Evolutionary conservation across 495 filamentous ascomycete genomes (phyloP), one percentile per base, ranked within the genome.

Genomic region (Pseudevernia furfuracea): DNA sequence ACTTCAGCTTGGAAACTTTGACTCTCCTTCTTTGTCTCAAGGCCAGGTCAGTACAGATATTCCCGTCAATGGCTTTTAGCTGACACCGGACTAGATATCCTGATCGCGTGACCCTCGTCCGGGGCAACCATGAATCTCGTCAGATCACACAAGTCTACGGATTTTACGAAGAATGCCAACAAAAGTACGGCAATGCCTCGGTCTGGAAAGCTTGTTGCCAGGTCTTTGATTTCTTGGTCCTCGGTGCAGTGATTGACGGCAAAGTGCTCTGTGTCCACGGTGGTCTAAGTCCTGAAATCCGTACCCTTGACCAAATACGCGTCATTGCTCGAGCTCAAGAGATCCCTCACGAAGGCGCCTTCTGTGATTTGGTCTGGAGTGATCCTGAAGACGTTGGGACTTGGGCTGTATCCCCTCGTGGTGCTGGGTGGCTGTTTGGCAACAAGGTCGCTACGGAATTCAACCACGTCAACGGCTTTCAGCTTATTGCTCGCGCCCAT

Each of bases 171-270:
- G 94, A 98, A 72, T 98, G 94, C 75, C 89, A 96, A 71, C 88
- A 90, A 69, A 98, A 98, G 72, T 98, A 98, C 71, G 93, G 93
- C 63, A 97, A 96, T 73, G 94, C 94, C 9, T 96, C 91, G 12
- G 94, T 98, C 25, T 98, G 94, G 94, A 98, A 98, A 76, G 90
- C 92, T 0, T 98, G 94, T 77, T 98, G 94, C 70, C 95, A 97
- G 76, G 94, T 98, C 28, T 98, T 98, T 71, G 94, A 98, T 76
- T 98, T 98, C 74, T 84, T 98, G 58, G 92, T 95, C 17, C 83
- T 98, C 28, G 94, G 93, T 36, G 94, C 94, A 28, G 96, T 98
- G 68, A 91, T 98, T 55, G 94, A 98, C 70, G 95, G 94, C 60
- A 91, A 94, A 72, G 92, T 98, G 30, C 82, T 98, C 8, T 98